Evolutionary conservation across 345 rosid genomes (phyloP).

Genomic region (Hibiscus syriacus): DNA sequence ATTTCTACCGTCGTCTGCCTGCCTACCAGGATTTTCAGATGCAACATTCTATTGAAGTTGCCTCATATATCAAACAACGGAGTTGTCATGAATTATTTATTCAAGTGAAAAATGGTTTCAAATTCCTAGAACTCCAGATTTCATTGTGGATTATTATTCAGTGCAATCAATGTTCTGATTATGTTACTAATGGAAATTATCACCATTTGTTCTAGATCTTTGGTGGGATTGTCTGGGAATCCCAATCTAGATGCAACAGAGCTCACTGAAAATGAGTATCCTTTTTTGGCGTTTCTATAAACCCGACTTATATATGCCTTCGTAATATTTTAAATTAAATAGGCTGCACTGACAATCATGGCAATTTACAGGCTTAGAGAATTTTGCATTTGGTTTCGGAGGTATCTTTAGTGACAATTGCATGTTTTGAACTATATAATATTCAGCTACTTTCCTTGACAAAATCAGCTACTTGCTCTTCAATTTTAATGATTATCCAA

Average conservation of each 20-base stretch:
- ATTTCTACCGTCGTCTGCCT: background rate
- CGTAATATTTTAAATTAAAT: background rate
- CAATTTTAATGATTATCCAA: conserved; percentile 96
- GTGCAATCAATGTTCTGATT: background rate
- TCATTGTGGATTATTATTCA: background rate
- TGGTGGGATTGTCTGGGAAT: conserved; percentile 94
- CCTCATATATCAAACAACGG: background rate
- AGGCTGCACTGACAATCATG: background rate
- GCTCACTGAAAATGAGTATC: conserved; percentile 78
- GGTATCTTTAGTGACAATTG: background rate
- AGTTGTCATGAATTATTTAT: background rate
- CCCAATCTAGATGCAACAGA: conserved; percentile 47
- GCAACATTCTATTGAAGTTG: background rate
- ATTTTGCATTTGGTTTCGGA: background rate
- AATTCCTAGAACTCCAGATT: background rate
- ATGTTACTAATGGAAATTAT: conserved; percentile 1
- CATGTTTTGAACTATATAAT: background rate
- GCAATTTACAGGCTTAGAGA: too few species aligned
- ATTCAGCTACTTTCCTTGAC: conserved; percentile 37
- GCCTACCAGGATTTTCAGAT: background rate
- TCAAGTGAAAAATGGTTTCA: background rate
- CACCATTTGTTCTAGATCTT: conserved; percentile 42
- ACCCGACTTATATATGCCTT: background rate
- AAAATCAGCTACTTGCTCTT: conserved; percentile 60
- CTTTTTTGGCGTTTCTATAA: conserved; percentile 23